Percentiles rank a stretch among this genome's conserved stretches.
Evolutionary conservation across 257 asterid species (phyloP).

Genomic region (Cordia subcordata): DNA sequence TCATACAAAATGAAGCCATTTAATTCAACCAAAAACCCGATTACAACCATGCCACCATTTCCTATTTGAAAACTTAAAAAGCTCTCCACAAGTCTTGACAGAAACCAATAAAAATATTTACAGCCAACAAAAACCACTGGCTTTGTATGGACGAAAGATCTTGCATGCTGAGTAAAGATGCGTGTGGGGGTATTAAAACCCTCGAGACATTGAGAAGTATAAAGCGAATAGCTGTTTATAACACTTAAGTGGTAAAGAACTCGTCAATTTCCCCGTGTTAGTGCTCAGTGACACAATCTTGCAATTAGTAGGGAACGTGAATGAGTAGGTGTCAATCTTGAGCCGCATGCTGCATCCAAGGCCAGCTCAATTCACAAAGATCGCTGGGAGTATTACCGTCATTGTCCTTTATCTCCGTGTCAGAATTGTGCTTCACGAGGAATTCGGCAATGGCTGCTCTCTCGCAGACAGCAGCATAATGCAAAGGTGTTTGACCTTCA

Average conservation of each 20-base stretch:
- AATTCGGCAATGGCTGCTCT: slow-evolving; percentile 69
- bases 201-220: not conserved
- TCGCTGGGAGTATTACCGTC: slow-evolving; percentile 77
- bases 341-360: slow-evolving; percentile 49
- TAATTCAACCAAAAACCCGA: no score
- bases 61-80: no score
- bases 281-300: not conserved
- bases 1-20: no score
- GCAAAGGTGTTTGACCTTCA: slow-evolving; percentile 91
- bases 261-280: not conserved
- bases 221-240: not conserved
- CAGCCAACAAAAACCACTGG: no score
- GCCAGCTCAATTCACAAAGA: slow-evolving; percentile 68
- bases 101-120: no score
- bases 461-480: slow-evolving; percentile 92
- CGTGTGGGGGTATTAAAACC: not conserved
- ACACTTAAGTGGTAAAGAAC: not conserved
- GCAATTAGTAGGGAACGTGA: not conserved
- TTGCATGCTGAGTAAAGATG: not conserved
- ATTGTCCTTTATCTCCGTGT: slow-evolving; percentile 51
- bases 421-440: slow-evolving; percentile 78
- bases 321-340: slow-evolving; percentile 14
- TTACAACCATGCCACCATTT: no score
- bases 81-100: no score
- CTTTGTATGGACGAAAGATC: not conserved